Evolutionary conservation across 1,284 basidiomycete species (phyloP).

Genomic region (Neonothopanus nambi): DNA sequence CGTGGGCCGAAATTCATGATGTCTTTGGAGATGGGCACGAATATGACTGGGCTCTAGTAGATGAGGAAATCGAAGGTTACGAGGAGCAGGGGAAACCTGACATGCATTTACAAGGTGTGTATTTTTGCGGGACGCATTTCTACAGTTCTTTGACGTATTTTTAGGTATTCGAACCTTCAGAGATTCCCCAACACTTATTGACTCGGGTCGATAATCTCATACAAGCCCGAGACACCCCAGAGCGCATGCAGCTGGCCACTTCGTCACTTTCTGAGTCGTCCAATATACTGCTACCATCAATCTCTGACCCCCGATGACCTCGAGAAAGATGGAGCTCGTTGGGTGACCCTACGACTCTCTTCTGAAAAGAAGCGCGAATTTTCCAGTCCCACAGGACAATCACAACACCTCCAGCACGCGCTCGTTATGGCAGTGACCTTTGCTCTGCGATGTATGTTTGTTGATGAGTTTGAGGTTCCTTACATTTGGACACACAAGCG

Average conservation of each 20-base stretch:
- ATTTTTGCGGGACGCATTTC: conserved; percentile 30
- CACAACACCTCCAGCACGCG: conserved; percentile 61
- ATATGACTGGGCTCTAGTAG: conserved; percentile 92
- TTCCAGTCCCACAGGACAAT: conserved; percentile 62
- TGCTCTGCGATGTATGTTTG: conserved; percentile 83
- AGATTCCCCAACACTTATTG: conserved; percentile 89
- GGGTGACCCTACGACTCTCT: conserved; percentile 89
- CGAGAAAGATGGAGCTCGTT: conserved; percentile 75
- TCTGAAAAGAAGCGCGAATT: conserved; percentile 74
- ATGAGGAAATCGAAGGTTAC: conserved; percentile 65
- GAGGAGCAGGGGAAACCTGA: conserved; percentile 68
- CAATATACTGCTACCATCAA: conserved; percentile 68
- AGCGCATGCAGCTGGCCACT: conserved; percentile 94
- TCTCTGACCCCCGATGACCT: conserved; percentile 71
- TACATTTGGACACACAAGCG: conserved; percentile 94
- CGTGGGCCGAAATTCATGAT: conserved; percentile 96
- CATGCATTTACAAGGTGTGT: conserved; percentile 87
- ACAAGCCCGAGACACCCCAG: conserved; percentile 88
- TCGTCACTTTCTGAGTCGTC: conserved; percentile 76
- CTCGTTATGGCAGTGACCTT: conserved; percentile 82
- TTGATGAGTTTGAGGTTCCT: conserved; percentile 90
- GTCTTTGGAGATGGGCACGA: conserved; percentile 98
- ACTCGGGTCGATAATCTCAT: conserved; percentile 96
- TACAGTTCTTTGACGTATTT: conserved; percentile 13
- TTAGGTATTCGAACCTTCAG: conserved; percentile 97